Percentiles rank a stretch among this genome's conserved stretches.
These are phyloP conservation scores for Neonectria faginata DNA, from an alignment of 2,329 filamentous ascomycete species.

Conservation along the genomic window DNA sequence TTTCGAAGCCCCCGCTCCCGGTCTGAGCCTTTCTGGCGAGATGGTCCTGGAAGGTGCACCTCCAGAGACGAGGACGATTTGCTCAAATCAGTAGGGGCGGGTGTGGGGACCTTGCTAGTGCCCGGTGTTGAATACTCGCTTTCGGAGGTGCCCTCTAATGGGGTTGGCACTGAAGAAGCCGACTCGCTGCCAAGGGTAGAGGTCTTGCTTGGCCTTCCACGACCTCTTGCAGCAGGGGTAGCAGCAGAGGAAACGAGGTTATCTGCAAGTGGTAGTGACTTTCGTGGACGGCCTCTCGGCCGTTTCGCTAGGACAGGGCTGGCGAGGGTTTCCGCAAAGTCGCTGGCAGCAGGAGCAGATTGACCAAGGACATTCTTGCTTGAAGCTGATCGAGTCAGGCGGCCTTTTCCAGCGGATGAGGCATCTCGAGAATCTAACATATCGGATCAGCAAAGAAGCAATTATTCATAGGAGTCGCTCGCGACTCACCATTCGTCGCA, in stretches of 20 bases:
- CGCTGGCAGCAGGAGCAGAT: conserved; percentile 12
- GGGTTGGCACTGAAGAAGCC: conserved; percentile 49
- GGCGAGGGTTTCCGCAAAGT: conserved; percentile 8
- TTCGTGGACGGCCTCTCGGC: conserved; percentile 44
- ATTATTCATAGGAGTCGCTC: neutral
- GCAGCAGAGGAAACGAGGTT: conserved; percentile 17
- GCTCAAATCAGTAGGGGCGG: conserved; percentile 41
- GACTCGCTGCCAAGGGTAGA: conserved; percentile 44
- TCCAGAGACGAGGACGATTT: conserved; percentile 45
- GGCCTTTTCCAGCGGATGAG: conserved; percentile 32
- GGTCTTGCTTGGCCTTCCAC: conserved; percentile 36
- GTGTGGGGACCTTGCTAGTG: conserved; percentile 53
- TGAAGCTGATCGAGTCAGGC: conserved; percentile 45
- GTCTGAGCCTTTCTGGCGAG: conserved; percentile 32
- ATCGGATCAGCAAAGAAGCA: conserved; percentile 14
- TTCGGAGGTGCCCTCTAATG: conserved; percentile 47
- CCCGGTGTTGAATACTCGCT: conserved; percentile 52
- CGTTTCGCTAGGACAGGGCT: conserved; percentile 26
- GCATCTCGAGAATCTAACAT: conserved; percentile 34
- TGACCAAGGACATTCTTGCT: conserved; percentile 32
- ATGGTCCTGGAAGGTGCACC: conserved; percentile 45
- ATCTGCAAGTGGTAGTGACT: conserved; percentile 22
- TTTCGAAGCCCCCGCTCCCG: conserved; percentile 48
- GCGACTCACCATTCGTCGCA: conserved; percentile 34
- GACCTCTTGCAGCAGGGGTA: conserved; percentile 25